Evolutionary conservation across 1,139 yeast genomes (phyloP).

Genomic region (Debaryomycetaceae sp.): DNA sequence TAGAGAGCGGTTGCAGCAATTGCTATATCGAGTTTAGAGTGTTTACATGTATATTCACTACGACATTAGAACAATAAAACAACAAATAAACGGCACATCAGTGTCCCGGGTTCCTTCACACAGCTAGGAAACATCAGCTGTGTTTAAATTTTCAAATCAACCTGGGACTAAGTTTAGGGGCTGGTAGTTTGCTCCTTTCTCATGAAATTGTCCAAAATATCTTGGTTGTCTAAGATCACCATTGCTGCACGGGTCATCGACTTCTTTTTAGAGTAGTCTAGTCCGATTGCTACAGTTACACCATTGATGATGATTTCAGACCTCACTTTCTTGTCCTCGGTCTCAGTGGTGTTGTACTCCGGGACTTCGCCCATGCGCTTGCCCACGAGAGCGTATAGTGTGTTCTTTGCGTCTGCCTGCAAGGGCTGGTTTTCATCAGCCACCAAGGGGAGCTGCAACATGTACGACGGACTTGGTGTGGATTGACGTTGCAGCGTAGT

Average conservation of each 20-base stretch:
- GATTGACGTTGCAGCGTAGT: constrained; percentile 19
- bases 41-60: no score
- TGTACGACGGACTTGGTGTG: constrained; percentile 1
- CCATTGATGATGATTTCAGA: constrained; percentile 39
- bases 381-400: constrained; percentile 42
- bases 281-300: constrained; percentile 32
- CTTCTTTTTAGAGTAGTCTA: constrained; percentile 39
- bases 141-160: no score
- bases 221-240: constrained; percentile 35
- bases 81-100: no score
- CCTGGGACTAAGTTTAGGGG: no score
- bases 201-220: constrained; percentile 10
- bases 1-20: no score
- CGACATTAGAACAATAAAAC: no score
- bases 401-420: constrained; percentile 37
- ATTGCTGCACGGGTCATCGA: constrained; percentile 49
- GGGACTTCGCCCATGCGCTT: constrained; percentile 39
- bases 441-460: constrained; percentile 22
- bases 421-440: constrained; percentile 23
- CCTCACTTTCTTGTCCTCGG: constrained; percentile 25
- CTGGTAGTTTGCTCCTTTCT: neutral
- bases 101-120: no score
- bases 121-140: no score
- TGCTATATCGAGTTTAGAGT: no score
- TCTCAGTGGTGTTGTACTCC: constrained; percentile 32